A percentile compares a stretch with the other conserved stretches of the same genome.
Conservation (phyloP, 768 basidiomycete species). For the Auricularia auricula-judae region DNA sequence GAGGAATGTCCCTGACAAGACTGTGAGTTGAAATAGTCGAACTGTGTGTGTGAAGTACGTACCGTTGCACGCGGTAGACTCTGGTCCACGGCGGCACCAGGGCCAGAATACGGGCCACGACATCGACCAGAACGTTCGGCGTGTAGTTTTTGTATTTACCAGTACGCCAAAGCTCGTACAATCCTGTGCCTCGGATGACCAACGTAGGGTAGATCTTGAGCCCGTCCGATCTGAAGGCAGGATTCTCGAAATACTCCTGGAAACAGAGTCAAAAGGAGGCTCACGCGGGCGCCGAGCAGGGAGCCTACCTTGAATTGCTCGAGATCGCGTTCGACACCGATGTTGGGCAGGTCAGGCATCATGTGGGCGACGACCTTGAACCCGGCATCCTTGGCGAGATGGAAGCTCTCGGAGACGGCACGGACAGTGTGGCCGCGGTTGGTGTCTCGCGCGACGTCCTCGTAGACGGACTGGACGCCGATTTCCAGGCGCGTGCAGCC, state of each 20-base stretch:
- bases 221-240: constrained; percentile 92
- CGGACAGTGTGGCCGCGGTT: constrained; percentile 98
- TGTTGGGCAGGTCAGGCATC: constrained; percentile 99
- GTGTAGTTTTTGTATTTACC: constrained; percentile 99
- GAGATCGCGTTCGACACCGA: constrained; percentile 92
- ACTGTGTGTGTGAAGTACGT: constrained; percentile 9
- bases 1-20: constrained; percentile 74
- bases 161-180: constrained; percentile 94
- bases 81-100: constrained; percentile 98
- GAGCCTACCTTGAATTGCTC: constrained; percentile 74
- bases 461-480: constrained; percentile 97
- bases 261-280: background rate
- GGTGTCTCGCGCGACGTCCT: constrained; percentile 97
- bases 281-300: background rate
- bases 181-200: constrained; percentile 91
- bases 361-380: constrained; percentile 99
- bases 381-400: constrained; percentile 95
- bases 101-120: constrained; percentile 91
- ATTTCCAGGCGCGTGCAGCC: constrained; percentile 98
- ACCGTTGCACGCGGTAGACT: constrained; percentile 96
- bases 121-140: constrained; percentile 95
- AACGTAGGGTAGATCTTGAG: constrained; percentile 97
- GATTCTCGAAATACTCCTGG: constrained; percentile 94
- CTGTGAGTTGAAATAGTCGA: background rate
- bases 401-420: constrained; percentile 93